A percentile compares a stretch with the other conserved stretches of the same genome.
phyloP scores from a whole-genome alignment of 192 early-diverging fungal genomes.

The Gaertneriomyces sp. region DNA sequence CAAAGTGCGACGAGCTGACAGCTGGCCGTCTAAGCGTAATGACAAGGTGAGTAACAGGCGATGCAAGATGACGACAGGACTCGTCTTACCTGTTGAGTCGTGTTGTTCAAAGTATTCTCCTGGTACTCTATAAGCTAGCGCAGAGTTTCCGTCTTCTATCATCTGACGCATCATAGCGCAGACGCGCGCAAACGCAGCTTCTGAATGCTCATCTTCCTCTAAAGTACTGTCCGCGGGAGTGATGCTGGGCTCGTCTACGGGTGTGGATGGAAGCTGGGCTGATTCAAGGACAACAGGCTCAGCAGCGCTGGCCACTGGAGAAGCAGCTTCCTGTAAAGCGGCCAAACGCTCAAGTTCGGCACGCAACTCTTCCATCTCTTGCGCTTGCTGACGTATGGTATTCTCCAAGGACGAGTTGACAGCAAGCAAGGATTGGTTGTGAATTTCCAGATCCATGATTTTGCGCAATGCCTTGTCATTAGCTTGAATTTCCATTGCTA shows the following conservation, averaged over 20 bases:
- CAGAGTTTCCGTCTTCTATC: slow-evolving; percentile 26
- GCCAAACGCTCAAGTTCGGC: slow-evolving; percentile 19
- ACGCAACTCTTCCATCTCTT: slow-evolving; percentile 37
- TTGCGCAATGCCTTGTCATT: slow-evolving; percentile 46
- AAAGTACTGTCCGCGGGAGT: background rate
- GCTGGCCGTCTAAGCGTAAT: no score
- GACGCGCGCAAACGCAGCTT: slow-evolving; percentile 25
- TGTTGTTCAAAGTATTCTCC: background rate
- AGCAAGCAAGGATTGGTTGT: slow-evolving; percentile 46
- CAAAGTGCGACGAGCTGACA: no score
- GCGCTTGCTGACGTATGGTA: slow-evolving; percentile 48
- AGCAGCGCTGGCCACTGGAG: background rate
- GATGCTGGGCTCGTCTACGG: no score
- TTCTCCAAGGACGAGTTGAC: slow-evolving; percentile 48
- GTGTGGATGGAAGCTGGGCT: no score
- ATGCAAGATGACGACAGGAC: no score
- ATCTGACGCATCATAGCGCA: slow-evolving; percentile 34
- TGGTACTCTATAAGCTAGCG: slow-evolving; percentile 10
- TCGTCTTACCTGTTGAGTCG: no score
- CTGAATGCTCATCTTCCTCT: slow-evolving; percentile 21
- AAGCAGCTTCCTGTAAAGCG: background rate
- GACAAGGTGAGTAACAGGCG: no score
- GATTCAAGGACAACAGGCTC: background rate
- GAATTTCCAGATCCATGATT: slow-evolving; percentile 54
- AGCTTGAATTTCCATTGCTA: slow-evolving; percentile 33